Percentiles rank a stretch among this genome's conserved stretches.
Evolutionary conservation across 257 asterid species (phyloP).

Genomic region (Solanum peruvianum): DNA sequence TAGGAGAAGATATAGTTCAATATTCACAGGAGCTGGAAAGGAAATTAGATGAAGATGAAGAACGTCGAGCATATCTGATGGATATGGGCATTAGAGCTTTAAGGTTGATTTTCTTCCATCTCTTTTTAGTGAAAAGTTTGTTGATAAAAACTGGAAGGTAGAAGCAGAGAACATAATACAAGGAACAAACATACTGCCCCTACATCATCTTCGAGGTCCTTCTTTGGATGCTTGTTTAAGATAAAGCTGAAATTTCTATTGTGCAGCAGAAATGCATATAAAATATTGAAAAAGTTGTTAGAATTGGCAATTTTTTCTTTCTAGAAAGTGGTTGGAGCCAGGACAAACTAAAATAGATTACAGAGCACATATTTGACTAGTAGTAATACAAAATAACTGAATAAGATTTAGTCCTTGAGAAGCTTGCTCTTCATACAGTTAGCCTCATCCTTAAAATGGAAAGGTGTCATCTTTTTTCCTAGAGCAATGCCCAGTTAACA

Average conservation of each 20-base stretch:
- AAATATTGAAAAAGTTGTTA: background rate
- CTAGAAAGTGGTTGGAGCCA: background rate
- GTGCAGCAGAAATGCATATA: background rate
- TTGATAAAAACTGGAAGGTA: background rate
- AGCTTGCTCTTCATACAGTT: background rate
- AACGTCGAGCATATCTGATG: constrained; percentile 59
- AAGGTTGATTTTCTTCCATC: constrained; percentile 31
- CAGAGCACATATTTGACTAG: background rate
- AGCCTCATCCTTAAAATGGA: background rate
- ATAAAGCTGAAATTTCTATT: background rate
- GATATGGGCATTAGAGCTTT: constrained; percentile 92
- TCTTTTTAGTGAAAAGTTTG: background rate
- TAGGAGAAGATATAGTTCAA: constrained; percentile 71
- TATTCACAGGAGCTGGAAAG: constrained; percentile 62
- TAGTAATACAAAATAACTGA: background rate
- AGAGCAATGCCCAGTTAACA: background rate
- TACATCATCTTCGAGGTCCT: background rate
- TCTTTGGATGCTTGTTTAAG: background rate
- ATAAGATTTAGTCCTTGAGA: background rate
- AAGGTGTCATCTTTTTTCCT: background rate
- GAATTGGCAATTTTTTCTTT: background rate
- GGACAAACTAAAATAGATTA: background rate
- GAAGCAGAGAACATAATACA: background rate
- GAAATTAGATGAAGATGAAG: constrained; percentile 45
- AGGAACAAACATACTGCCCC: background rate